phyloP scores from a whole-genome alignment of 2,329 filamentous ascomycete species.

The Colletotrichum caudatum region DNA sequence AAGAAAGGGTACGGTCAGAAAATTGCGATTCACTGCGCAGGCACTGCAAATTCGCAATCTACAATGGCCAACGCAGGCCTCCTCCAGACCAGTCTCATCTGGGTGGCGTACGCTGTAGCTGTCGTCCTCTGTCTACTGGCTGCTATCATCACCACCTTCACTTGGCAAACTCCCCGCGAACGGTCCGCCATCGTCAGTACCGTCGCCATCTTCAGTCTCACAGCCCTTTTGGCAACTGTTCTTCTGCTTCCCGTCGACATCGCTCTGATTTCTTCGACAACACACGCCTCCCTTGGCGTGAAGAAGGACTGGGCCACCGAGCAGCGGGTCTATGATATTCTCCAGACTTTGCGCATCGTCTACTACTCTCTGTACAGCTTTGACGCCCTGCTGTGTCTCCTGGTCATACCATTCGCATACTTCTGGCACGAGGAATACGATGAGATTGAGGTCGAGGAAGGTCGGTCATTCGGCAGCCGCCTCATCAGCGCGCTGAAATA shows the following conservation, averaged over 20 bases:
- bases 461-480: slow-evolving; percentile 76
- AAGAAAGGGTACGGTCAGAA: not conserved
- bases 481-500: slow-evolving; percentile 92
- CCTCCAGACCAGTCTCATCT: slow-evolving; percentile 91
- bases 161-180: slow-evolving; percentile 91
- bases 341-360: slow-evolving; percentile 84
- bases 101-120: slow-evolving; percentile 91
- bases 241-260: slow-evolving; percentile 95
- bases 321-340: slow-evolving; percentile 80
- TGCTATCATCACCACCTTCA: slow-evolving; percentile 86
- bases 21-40: not conserved
- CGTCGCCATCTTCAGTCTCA: slow-evolving; percentile 88
- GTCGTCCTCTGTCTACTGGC: slow-evolving; percentile 81
- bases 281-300: slow-evolving; percentile 76
- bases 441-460: slow-evolving; percentile 86
- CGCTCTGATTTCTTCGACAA: slow-evolving; percentile 91
- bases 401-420: slow-evolving; percentile 95
- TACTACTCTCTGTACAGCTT: slow-evolving; percentile 95
- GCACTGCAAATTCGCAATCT: not conserved
- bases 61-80: slow-evolving; percentile 65
- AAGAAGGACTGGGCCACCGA: slow-evolving; percentile 97
- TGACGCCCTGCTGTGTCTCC: slow-evolving; percentile 87
- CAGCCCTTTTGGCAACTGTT: slow-evolving; percentile 89
- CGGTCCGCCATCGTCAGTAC: slow-evolving; percentile 84
- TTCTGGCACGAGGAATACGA: slow-evolving; percentile 99